Percentiles rank a stretch among this genome's conserved stretches.
Evolutionary conservation across 495 filamentous ascomycete species (phyloP).

Genomic region (Echria macrotheca): DNA sequence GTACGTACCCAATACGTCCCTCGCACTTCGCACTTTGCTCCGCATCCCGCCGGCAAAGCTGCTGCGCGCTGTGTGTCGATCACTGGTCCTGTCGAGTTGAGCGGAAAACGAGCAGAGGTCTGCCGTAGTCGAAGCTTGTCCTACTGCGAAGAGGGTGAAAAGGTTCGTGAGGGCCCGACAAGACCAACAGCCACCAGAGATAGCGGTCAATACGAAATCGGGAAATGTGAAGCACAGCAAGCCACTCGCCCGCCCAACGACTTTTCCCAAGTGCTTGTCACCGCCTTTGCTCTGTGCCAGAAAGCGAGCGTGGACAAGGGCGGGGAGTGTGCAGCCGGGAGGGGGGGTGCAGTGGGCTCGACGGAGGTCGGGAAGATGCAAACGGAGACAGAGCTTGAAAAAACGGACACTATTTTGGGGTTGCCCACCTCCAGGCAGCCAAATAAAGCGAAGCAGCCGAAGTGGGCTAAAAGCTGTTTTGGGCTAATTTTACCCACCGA

Average conservation of each 20-base stretch:
- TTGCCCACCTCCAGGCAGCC: conserved; percentile 6
- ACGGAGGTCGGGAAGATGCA: neutral
- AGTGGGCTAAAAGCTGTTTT: conserved; percentile 2
- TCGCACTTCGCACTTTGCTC: neutral
- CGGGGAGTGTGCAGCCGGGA: neutral
- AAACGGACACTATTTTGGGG: conserved; percentile 11
- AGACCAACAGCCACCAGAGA: no score
- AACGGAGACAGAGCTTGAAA: neutral
- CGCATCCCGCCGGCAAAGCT: no score
- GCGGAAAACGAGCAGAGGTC: no score
- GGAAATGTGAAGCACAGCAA: no score
- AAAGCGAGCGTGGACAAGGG: neutral
- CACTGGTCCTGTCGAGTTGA: no score
- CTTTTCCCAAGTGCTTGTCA: neutral
- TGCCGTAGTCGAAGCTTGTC: no score
- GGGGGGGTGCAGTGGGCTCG: neutral
- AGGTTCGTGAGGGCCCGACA: no score
- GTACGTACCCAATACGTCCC: neutral
- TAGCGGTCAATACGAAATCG: no score
- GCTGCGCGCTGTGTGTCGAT: no score
- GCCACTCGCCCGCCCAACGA: no score
- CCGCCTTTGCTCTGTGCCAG: neutral
- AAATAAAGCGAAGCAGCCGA: neutral
- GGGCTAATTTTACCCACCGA: conserved; percentile 13
- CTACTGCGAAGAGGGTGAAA: no score